Percentiles rank a stretch among this genome's conserved stretches.
These are phyloP conservation scores for Truncatella angustata DNA, from an alignment of 2,329 filamentous ascomycete genomes.

Conservation along the genomic window DNA sequence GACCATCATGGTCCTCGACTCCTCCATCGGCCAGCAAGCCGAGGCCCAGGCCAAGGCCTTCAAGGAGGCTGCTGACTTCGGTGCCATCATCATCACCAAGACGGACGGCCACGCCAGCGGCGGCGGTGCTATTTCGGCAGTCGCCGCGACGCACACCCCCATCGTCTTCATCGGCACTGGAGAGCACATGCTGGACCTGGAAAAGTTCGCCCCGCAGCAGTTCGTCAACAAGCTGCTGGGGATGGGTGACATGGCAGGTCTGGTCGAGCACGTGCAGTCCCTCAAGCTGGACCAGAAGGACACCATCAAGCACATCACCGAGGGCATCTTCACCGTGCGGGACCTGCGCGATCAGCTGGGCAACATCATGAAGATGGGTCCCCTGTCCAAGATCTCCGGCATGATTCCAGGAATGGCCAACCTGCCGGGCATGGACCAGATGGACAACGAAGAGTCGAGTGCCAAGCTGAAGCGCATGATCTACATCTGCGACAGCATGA, in stretches of 20 bases:
- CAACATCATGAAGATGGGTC: conserved; percentile 99
- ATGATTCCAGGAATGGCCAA: conserved; percentile 96
- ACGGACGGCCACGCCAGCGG: conserved; percentile 94
- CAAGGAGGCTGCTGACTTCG: conserved; percentile 95
- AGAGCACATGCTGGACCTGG: conserved; percentile 93
- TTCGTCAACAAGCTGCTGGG: conserved; percentile 93
- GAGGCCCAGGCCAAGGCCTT: conserved; percentile 94
- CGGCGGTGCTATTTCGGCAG: conserved; percentile 95
- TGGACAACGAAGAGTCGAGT: conserved; percentile 96
- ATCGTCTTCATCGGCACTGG: conserved; percentile 98
- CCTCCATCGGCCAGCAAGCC: conserved; percentile 93
- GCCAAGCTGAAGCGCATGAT: conserved; percentile 96
- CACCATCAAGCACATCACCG: conserved; percentile 97
- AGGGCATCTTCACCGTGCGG: conserved; percentile 92
- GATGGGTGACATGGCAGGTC: conserved; percentile 93
- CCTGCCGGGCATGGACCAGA: conserved; percentile 76
- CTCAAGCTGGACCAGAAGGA: conserved; percentile 97
- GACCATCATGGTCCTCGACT: conserved; percentile 97
- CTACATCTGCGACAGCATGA: conserved; percentile 99
- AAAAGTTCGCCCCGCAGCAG: conserved; percentile 86
- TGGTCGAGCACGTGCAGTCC: conserved; percentile 95
- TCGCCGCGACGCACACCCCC: conserved; percentile 92
- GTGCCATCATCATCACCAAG: conserved; percentile 98
- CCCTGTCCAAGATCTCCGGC: conserved; percentile 92
- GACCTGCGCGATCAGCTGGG: conserved; percentile 92